phyloP scores from a whole-genome alignment of 2,329 filamentous ascomycete genomes.

The Cladobotryum protrusum region DNA sequence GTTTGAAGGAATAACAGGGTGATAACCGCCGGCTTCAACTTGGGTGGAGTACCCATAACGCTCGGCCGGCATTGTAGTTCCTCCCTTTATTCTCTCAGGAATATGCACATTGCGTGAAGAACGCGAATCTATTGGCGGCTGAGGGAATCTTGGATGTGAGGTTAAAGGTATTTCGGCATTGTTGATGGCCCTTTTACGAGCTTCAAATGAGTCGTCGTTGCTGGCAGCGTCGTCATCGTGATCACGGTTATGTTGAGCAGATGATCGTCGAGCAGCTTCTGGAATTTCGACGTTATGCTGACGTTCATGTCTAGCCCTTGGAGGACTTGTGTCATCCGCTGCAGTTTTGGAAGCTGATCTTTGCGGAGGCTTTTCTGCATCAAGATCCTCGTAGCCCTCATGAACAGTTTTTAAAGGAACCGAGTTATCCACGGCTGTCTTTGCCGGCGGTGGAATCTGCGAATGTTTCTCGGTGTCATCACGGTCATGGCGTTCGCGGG shows the following conservation, averaged over 20 bases:
- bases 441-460: not conserved
- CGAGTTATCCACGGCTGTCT: not conserved
- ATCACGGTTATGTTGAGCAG: not conserved
- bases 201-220: not conserved
- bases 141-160: not conserved
- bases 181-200: not conserved
- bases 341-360: not conserved
- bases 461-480: not conserved
- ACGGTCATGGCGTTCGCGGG: not conserved
- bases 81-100: not conserved
- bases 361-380: not conserved
- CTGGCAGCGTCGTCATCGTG: not conserved
- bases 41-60: not conserved
- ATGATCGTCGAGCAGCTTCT: not conserved
- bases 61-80: not conserved
- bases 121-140: not conserved
- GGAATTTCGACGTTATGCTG: not conserved
- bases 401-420: not conserved
- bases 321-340: not conserved
- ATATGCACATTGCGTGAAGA: not conserved
- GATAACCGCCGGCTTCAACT: not conserved
- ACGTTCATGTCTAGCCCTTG: not conserved
- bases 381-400: not conserved
- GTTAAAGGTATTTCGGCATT: not conserved
- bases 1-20: not conserved